These are phyloP conservation scores for Paxillus rubicundulus DNA, from an alignment of 768 basidiomycete genomes.

Conservation along the genomic window DNA sequence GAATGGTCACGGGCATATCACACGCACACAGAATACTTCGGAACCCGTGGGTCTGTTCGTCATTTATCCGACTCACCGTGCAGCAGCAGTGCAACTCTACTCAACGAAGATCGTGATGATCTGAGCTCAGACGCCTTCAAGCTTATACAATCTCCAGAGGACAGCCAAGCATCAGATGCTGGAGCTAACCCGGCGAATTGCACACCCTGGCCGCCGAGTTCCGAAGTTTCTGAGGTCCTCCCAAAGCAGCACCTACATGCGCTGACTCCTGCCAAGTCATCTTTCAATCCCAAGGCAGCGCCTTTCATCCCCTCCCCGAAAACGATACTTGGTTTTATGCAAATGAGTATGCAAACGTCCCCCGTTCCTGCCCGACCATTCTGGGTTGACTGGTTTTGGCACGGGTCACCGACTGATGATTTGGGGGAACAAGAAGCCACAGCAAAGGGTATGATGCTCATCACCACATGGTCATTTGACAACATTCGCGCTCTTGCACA, in stretches of 20 bases:
- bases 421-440: not conserved
- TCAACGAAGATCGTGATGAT: constrained; percentile 7
- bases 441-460: not conserved
- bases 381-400: not conserved
- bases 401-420: not conserved
- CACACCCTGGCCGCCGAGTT: not conserved
- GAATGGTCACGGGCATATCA: not conserved
- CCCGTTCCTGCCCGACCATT: not conserved
- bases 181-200: not conserved
- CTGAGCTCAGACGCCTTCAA: not conserved
- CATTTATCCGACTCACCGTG: not conserved
- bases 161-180: not conserved
- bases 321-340: not conserved
- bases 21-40: not conserved
- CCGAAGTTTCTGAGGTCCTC: not conserved
- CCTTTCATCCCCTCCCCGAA: constrained; percentile 7
- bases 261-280: not conserved
- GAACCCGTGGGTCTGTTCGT: not conserved
- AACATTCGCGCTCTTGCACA: constrained; percentile 25
- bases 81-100: constrained; percentile 5
- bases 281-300: constrained; percentile 4
- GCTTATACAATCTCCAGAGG: not conserved
- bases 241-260: not conserved
- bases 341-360: not conserved
- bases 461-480: not conserved